phyloP scores from a whole-genome alignment of 2,329 filamentous ascomycete genomes.

The Drechslerella dactyloides region DNA sequence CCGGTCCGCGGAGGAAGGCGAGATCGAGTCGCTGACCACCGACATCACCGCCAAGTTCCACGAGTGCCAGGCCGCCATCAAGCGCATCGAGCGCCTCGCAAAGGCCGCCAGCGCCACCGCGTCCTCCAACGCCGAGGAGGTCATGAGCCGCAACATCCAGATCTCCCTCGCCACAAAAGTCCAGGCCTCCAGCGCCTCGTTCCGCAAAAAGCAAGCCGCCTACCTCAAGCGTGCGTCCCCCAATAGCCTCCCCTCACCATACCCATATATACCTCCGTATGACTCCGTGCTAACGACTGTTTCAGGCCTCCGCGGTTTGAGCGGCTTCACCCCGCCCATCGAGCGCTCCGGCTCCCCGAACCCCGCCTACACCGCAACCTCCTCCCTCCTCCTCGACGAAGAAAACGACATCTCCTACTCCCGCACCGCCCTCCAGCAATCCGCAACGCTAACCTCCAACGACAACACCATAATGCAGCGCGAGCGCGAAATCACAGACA shows the following conservation, averaged over 20 bases:
- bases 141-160: conserved; percentile 95
- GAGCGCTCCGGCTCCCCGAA: conserved; percentile 61
- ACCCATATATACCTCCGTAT: background rate
- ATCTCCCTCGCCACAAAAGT: conserved; percentile 86
- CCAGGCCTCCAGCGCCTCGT: conserved; percentile 87
- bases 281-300: conserved; percentile 37
- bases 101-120: conserved; percentile 66
- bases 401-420: conserved; percentile 92
- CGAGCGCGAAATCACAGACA: conserved; percentile 95
- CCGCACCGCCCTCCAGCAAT: conserved; percentile 76
- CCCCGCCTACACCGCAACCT: conserved; percentile 75
- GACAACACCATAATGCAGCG: conserved; percentile 87
- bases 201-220: conserved; percentile 95
- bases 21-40: conserved; percentile 90
- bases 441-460: conserved; percentile 68
- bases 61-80: conserved; percentile 84
- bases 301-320: conserved; percentile 75
- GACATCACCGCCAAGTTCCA: conserved; percentile 89
- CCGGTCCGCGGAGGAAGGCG: conserved; percentile 81
- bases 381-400: conserved; percentile 85
- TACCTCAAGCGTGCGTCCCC: conserved; percentile 83
- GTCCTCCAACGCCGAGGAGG: conserved; percentile 75
- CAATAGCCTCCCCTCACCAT: background rate
- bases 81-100: conserved; percentile 83
- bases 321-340: conserved; percentile 66